These are phyloP conservation scores for Gonium pectorale DNA, from an alignment of 139 green algal genomes.

Conservation along the genomic window DNA sequence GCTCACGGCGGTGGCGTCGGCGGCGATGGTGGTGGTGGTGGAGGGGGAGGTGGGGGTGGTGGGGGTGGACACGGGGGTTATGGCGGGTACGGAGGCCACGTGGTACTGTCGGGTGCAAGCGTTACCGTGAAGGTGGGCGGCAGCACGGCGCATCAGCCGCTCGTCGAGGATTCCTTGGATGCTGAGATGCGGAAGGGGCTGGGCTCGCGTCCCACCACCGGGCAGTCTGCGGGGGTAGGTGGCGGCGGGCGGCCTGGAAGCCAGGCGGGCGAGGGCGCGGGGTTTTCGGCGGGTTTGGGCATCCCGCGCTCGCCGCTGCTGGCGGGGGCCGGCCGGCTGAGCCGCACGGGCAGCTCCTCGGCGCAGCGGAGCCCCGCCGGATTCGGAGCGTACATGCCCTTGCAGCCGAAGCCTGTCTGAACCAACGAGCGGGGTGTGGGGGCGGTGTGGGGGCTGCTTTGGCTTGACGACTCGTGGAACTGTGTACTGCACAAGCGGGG, in stretches of 20 bases:
- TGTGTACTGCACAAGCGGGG: no score
- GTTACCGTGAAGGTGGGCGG: not conserved
- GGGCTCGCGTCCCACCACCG: not conserved
- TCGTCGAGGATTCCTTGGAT: constrained; percentile 13
- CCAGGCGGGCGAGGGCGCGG: not conserved
- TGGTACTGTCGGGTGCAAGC: not conserved
- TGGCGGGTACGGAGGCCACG: no score
- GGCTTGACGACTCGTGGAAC: no score
- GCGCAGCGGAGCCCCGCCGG: not conserved
- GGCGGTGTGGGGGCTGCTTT: no score
- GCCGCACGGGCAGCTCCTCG: not conserved
- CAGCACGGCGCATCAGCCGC: constrained; percentile 5
- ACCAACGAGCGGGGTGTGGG: no score
- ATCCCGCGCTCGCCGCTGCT: constrained; percentile 35
- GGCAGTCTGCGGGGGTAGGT: not conserved
- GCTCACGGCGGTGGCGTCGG: not conserved
- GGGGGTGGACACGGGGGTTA: no score
- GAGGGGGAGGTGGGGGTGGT: no score
- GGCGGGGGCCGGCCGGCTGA: not conserved
- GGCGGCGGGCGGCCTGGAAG: no score
- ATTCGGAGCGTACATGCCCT: no score
- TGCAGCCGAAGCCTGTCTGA: no score
- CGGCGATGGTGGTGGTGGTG: no score
- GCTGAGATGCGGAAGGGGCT: constrained; percentile 21
- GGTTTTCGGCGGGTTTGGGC: not conserved